phyloP scores from a whole-genome alignment of 805 yeast species.

The Zygotorulaspora chibaensis region DNA sequence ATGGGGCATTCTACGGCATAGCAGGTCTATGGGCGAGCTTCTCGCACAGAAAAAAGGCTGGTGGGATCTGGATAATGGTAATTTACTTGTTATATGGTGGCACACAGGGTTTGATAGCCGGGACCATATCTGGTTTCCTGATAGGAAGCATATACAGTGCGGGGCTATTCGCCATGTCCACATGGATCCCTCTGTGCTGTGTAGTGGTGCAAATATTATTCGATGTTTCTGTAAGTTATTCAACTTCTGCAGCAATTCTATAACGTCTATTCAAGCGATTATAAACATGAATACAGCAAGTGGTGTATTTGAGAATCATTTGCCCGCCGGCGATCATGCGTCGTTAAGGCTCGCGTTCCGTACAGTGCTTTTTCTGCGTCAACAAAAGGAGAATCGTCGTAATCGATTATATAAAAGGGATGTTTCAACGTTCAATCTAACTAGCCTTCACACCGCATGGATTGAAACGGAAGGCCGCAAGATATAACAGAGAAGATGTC shows the following conservation, averaged over 20 bases:
- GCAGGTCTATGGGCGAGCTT: slow-evolving; percentile 62
- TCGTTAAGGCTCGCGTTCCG: neutral
- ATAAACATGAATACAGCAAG: no score
- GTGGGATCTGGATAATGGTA: slow-evolving; percentile 41
- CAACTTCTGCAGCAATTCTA: slow-evolving; percentile 22
- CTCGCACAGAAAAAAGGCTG: slow-evolving; percentile 41
- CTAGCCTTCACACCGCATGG: neutral
- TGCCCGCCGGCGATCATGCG: neutral
- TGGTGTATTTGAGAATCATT: no score
- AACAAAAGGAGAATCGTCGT: neutral
- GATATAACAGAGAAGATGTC: slow-evolving; percentile 31
- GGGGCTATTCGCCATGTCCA: slow-evolving; percentile 81
- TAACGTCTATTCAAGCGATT: slow-evolving; percentile 3
- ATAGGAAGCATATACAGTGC: slow-evolving; percentile 71
- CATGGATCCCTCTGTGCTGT: slow-evolving; percentile 92
- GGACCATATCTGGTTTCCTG: slow-evolving; percentile 73
- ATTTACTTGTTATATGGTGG: slow-evolving; percentile 53
- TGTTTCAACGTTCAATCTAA: neutral
- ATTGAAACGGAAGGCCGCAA: neutral
- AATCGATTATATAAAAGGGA: neutral
- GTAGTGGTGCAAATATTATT: slow-evolving; percentile 64
- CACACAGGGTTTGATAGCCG: slow-evolving; percentile 63
- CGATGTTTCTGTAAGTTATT: slow-evolving; percentile 50
- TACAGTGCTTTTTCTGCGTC: neutral
- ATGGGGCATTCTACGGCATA: slow-evolving; percentile 53